Evolutionary conservation across 768 basidiomycete genomes (phyloP), one percentile per base, ranked within the genome.

Genomic region (Lanmaoa pseudosensibilis): DNA sequence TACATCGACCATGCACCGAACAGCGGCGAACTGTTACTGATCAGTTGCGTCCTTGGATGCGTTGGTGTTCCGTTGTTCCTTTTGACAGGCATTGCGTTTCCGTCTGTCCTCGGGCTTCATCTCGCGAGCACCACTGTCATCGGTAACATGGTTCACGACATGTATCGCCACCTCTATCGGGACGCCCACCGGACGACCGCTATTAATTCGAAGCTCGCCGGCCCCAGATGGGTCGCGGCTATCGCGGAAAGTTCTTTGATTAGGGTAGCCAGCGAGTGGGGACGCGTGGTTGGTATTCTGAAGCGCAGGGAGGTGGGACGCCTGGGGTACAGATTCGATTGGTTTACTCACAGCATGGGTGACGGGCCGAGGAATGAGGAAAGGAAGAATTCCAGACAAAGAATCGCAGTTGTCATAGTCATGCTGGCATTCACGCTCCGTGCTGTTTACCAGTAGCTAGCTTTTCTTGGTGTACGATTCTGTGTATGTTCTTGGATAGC

Each of bases 201-300:
- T 5, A 63, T 79, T 52, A 71, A 76, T 38, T 73, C 76, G 7
- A 74, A 64, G 15, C 48, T 82, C 8, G 18, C 11, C 1, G 74
- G 77, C 12, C 10, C 60, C 3, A 58, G 58, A n/a, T 81, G 80
- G 78, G 19, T 73, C 6, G 9, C 71, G 0, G 82, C 83, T 0
- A 71, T 81, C 1, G 38, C 75, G 0, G 83, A 85, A 60, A 80
- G 83, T 51, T 65, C 81, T 0, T 40, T 83, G 10, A 77, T 86
- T 43, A 73, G 83, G 25, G 73, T 85, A 68, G 73, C 72, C 21
- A 81, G 77, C 38, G 83, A 85, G 54, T 65, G 72, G 44, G 84
- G 82, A 0, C 74, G 82, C 9, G 36, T 75, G 0, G 68, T 76
- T 2, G 83, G 83, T 2, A 58, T 80, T 16, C 19, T 84, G 10